Evolutionary conservation across 345 rosid species (phyloP).

Genomic region (Gossypium ekmanianum): DNA sequence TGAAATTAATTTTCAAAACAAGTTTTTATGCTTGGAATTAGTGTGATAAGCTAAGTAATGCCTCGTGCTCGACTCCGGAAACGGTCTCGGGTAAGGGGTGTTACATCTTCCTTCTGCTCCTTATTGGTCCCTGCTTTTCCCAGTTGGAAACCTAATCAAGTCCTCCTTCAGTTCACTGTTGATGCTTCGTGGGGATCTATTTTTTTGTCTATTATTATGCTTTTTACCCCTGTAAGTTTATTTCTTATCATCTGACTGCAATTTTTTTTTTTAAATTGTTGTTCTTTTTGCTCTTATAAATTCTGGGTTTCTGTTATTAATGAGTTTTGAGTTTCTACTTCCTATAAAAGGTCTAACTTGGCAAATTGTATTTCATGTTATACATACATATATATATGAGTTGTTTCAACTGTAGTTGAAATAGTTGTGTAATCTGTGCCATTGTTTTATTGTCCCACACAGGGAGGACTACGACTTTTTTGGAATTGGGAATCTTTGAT

Average conservation of each 20-base stretch:
- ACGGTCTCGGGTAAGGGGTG: too few species aligned
- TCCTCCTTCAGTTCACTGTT: not conserved
- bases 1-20: too few species aligned
- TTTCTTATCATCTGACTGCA: not conserved
- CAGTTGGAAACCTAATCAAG: not conserved
- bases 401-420: not conserved
- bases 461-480: conserved; percentile 10
- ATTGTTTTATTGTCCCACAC: conserved; percentile 4
- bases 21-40: too few species aligned
- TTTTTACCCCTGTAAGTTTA: conserved; percentile 10
- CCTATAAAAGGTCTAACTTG: not conserved
- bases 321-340: not conserved
- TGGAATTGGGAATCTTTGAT: conserved; percentile 4
- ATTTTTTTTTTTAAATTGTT: not conserved
- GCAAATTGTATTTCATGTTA: not conserved
- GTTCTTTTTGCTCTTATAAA: not conserved
- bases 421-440: not conserved
- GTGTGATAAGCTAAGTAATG: too few species aligned
- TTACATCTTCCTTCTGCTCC: not conserved
- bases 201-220: not conserved
- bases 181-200: not conserved
- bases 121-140: not conserved
- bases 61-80: too few species aligned
- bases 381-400: not conserved
- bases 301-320: not conserved